phyloP scores from a whole-genome alignment of 106 monocot species.

The Cymbidium sinense region DNA sequence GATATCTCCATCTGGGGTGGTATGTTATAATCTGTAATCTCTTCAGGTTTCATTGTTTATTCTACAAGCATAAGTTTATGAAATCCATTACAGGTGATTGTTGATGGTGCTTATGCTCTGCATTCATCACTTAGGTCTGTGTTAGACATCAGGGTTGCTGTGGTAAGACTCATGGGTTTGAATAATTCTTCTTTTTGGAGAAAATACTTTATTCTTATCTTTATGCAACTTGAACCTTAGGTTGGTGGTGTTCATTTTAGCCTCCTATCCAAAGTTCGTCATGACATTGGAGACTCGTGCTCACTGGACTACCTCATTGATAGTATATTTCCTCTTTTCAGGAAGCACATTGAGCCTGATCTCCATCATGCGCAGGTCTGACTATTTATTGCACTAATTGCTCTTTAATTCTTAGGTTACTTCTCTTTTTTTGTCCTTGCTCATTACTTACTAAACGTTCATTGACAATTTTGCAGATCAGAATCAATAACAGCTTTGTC shows the following conservation, averaged over 20 bases:
- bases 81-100: slow-evolving; percentile 61
- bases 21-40: slow-evolving; percentile 4
- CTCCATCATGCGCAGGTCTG: slow-evolving; percentile 95
- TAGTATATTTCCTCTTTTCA: slow-evolving; percentile 95
- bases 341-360: slow-evolving; percentile 96
- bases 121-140: slow-evolving; percentile 83
- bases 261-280: slow-evolving; percentile 89
- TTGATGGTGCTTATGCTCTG: slow-evolving; percentile 96
- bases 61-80: background rate
- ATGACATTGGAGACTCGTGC: slow-evolving; percentile 96
- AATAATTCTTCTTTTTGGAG: background rate
- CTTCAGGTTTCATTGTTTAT: background rate
- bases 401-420: background rate
- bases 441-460: slow-evolving; percentile 5
- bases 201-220: slow-evolving; percentile 1
- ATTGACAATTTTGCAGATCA: slow-evolving; percentile 46
- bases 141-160: slow-evolving; percentile 95
- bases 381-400: background rate
- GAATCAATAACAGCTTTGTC: slow-evolving; percentile 98
- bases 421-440: background rate
- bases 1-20: slow-evolving; percentile 73
- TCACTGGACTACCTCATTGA: slow-evolving; percentile 94
- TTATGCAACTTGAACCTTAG: slow-evolving; percentile 27
- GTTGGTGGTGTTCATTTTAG: slow-evolving; percentile 99
- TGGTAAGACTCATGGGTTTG: slow-evolving; percentile 38